Evolutionary conservation across 1,139 yeast species (phyloP).

Genomic region (Pichia sp.): DNA sequence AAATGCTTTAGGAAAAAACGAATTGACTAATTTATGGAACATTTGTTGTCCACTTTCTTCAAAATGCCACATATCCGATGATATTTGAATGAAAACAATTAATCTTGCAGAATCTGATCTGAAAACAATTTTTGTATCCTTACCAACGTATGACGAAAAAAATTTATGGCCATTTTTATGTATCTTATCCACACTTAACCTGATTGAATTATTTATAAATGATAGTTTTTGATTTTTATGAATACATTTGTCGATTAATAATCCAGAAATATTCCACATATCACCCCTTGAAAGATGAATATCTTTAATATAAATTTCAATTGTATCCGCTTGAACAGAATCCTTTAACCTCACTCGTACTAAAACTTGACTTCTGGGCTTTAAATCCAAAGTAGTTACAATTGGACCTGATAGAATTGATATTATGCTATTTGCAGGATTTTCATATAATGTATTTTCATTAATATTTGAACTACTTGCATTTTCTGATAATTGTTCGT

Average conservation of each 20-base stretch:
- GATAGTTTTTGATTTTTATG: conserved; percentile 60
- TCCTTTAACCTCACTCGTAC: conserved; percentile 47
- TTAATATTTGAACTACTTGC: neutral
- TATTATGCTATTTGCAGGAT: conserved; percentile 10
- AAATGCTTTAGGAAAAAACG: conserved; percentile 83
- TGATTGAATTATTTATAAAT: conserved; percentile 51
- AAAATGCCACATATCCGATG: conserved; percentile 97
- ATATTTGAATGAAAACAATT: conserved; percentile 77
- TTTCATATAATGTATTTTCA: neutral
- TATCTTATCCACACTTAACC: conserved; percentile 60
- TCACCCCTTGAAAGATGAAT: conserved; percentile 81
- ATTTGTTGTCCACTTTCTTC: conserved; percentile 93
- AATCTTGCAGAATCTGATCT: conserved; percentile 87
- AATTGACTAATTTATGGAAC: conserved; percentile 87
- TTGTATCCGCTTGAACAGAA: conserved; percentile 65
- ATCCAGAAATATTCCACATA: conserved; percentile 80
- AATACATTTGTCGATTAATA: conserved; percentile 56
- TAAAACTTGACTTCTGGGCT: conserved; percentile 56
- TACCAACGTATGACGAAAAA: conserved; percentile 63
- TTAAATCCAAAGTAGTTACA: conserved; percentile 55
- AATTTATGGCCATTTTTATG: conserved; percentile 64
- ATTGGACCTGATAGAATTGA: conserved; percentile 62
- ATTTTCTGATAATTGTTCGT: neutral
- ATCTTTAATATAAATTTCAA: conserved; percentile 79
- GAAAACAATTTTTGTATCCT: conserved; percentile 71